These are phyloP conservation scores for Beauveria pseudobassiana DNA, from an alignment of 2,329 filamentous ascomycete species.

Conservation along the genomic window DNA sequence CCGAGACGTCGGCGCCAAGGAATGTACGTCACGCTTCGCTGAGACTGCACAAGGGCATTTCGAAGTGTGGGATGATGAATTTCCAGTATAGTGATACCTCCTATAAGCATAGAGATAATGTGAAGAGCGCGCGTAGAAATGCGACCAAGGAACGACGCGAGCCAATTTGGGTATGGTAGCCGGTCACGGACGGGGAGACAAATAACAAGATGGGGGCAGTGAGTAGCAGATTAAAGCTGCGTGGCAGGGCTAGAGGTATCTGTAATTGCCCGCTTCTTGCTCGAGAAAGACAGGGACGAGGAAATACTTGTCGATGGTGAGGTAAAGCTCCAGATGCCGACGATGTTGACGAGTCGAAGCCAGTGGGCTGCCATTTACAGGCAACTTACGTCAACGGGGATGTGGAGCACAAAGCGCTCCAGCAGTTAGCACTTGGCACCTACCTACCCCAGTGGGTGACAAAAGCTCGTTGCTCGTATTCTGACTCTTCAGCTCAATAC, in stretches of 20 bases:
- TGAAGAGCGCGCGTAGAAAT: background rate
- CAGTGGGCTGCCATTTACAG: background rate
- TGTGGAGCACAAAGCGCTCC: background rate
- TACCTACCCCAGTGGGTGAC: background rate
- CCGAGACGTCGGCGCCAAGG: background rate
- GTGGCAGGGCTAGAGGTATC: background rate
- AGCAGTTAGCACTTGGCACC: background rate
- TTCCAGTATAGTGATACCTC: background rate
- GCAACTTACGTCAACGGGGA: conserved; percentile 10
- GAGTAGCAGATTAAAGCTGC: background rate
- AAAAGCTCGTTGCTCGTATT: too few species aligned
- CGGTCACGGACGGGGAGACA: background rate
- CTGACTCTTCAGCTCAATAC: too few species aligned
- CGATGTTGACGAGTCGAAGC: conserved; percentile 3
- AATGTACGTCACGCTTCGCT: background rate
- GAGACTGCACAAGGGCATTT: background rate
- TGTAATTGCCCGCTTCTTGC: background rate
- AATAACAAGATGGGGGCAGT: background rate
- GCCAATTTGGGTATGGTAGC: background rate
- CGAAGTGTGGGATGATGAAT: background rate
- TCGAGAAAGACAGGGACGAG: background rate
- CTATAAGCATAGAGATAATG: background rate
- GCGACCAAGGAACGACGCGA: background rate
- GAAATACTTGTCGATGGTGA: background rate
- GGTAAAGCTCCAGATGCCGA: background rate